Conservation (phyloP, 2,329 filamentous ascomycete genomes). For the Raffaelea arxii region DNA sequence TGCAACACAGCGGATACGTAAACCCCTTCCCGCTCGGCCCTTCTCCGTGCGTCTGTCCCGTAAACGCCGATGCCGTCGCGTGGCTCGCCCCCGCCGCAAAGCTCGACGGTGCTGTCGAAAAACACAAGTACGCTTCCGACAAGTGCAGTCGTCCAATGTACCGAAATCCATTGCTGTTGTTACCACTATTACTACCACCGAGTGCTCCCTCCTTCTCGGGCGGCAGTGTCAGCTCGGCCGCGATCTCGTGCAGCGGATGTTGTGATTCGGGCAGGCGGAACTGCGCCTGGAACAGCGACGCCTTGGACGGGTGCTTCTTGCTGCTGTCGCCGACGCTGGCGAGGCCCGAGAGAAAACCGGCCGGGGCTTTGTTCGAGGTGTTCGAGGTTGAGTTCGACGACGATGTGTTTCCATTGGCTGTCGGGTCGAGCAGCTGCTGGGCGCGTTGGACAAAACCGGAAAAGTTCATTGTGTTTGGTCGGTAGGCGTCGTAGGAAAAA, state of each 20-base stretch:
- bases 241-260: constrained; percentile 91
- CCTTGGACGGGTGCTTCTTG: constrained; percentile 66
- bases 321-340: constrained; percentile 56
- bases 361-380: constrained; percentile 7
- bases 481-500: not conserved
- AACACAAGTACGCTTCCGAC: constrained; percentile 91
- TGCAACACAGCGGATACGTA: constrained; percentile 83
- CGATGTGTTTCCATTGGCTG: constrained; percentile 49
- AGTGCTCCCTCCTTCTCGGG: constrained; percentile 19
- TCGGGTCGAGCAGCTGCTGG: constrained; percentile 88
- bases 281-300: constrained; percentile 86
- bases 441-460: constrained; percentile 89
- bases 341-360: constrained; percentile 26
- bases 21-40: constrained; percentile 94
- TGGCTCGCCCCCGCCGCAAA: constrained; percentile 74
- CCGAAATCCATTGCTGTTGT: constrained; percentile 52
- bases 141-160: constrained; percentile 90
- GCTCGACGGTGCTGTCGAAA: constrained; percentile 86
- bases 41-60: constrained; percentile 84
- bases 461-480: constrained; percentile 43
- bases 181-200: not conserved
- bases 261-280: constrained; percentile 91
- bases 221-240: constrained; percentile 80
- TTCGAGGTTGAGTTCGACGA: too few relatives aligned
- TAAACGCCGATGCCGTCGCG: constrained; percentile 73